Evolutionary conservation across 2,329 filamentous ascomycete genomes (phyloP).

Genomic region (Ophiocordyceps polyrhachis-furcata): DNA sequence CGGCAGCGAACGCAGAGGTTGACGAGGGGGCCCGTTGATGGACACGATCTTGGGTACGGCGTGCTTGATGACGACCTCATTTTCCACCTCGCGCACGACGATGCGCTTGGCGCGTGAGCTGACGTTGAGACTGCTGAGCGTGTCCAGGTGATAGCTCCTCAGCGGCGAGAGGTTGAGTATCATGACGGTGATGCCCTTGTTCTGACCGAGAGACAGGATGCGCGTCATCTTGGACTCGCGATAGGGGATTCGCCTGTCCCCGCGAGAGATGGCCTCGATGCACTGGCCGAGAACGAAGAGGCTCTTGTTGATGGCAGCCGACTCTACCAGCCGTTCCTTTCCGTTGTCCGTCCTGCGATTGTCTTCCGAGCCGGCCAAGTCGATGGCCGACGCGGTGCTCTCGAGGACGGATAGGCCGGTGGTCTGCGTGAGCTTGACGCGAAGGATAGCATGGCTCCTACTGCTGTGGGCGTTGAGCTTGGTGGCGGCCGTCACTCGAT

Average conservation of each 20-base stretch:
- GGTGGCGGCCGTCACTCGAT: conserved; percentile 74
- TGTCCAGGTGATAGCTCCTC: conserved; percentile 86
- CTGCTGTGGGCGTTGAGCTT: conserved; percentile 88
- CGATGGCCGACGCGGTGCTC: conserved; percentile 83
- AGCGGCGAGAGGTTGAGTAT: conserved; percentile 84
- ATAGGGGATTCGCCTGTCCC: conserved; percentile 68
- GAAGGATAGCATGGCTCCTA: conserved; percentile 75
- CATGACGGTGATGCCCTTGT: conserved; percentile 92
- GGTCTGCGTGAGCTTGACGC: conserved; percentile 69
- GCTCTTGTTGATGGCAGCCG: conserved; percentile 93
- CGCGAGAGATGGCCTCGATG: conserved; percentile 75
- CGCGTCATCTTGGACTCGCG: conserved; percentile 95
- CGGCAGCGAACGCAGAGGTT: conserved; percentile 63
- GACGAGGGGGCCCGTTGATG: conserved; percentile 33
- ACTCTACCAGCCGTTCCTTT: conserved; percentile 83
- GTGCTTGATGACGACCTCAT: conserved; percentile 80
- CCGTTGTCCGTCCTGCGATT: conserved; percentile 88
- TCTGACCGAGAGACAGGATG: conserved; percentile 80
- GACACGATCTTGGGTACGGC: conserved; percentile 19
- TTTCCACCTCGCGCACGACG: conserved; percentile 87
- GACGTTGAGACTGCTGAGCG: conserved; percentile 82
- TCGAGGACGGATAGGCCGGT: conserved; percentile 49
- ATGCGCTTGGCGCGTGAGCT: conserved; percentile 93
- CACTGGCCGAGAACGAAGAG: conserved; percentile 89
- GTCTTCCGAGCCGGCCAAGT: conserved; percentile 88